Evolutionary conservation across 139 green algal genomes (phyloP), one percentile per base, ranked within the genome.

Genomic region (Mesotaenium endlicherianum): DNA sequence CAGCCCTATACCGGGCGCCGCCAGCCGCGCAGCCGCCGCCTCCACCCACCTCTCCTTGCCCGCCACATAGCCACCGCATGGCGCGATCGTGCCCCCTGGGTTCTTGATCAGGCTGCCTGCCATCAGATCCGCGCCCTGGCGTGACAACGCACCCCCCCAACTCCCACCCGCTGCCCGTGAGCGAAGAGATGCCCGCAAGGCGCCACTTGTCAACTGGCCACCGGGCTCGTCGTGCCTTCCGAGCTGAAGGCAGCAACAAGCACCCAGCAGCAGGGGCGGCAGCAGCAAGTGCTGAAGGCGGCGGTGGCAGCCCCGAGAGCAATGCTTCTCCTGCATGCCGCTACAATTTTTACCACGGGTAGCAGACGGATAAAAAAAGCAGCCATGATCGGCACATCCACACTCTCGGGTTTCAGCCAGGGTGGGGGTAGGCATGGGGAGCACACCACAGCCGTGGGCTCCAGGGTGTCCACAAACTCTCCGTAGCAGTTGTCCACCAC

Each of bases 401-500:
- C n/a, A n/a, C n/a, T n/a, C n/a, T n/a, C n/a, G n/a, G n/a, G n/a
- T n/a, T n/a, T n/a, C n/a, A n/a, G n/a, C n/a, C n/a, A n/a, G n/a
- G 53, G 20, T 64, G 53, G 53, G 53, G 26, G 20, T 64, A 34
- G 20, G 60, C 5, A 72, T 40, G 43, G 43, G 20, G 60, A 5
- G 41, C 49, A 47, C 49, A 82, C 77, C 80, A 71, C 44, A 17
- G 69, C 89, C 39, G 89, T 91, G 0, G 95, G 95, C 92, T 98
- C 95, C 38, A 41, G 58, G 39, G 84, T 80, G 59, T 97, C 95
- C 1, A 95, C 95, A 88, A 98, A 98, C 88, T 98, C 95, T 3
- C 95, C 95, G 59, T 98, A 98, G 92, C 95, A 98, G 88, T 98
- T 98, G 89, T 98, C 95, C 40, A 98, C 95, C n/a, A 93, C 86